Evolutionary conservation across 352 stramenopile genomes (phyloP).

Genomic region (Phytophthora uliginosa): DNA sequence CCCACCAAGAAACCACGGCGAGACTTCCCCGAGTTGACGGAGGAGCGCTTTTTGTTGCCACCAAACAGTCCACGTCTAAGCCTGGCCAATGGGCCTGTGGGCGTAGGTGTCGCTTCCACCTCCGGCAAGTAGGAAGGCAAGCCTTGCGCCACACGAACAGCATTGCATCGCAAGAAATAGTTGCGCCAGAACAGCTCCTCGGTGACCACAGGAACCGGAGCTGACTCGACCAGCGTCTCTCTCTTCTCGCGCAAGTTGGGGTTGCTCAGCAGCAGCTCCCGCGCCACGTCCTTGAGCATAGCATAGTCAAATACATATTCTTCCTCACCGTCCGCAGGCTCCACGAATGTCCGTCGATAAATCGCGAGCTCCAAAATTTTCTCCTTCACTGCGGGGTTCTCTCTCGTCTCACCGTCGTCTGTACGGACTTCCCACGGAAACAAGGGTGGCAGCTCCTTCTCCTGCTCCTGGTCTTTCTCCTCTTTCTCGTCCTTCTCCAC

Average conservation of each 20-base stretch:
- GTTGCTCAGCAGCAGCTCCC: constrained; percentile 63
- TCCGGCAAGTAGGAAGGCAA: constrained; percentile 66
- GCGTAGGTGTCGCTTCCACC: constrained; percentile 25
- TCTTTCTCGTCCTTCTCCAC: constrained; percentile 3
- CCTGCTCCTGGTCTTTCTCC: constrained; percentile 1
- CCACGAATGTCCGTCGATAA: constrained; percentile 72
- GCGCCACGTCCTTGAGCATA: constrained; percentile 55
- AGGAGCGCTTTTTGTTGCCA: constrained; percentile 52
- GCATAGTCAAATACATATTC: constrained; percentile 73
- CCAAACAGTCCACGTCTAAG: constrained; percentile 58
- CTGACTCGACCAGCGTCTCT: constrained; percentile 46
- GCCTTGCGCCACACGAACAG: constrained; percentile 44
- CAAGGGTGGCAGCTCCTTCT: constrained; percentile 31
- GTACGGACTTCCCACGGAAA: constrained; percentile 63
- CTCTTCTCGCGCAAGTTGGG: constrained; percentile 76
- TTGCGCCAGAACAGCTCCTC: constrained; percentile 79
- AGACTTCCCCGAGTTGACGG: constrained; percentile 44
- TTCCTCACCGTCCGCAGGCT: constrained; percentile 65
- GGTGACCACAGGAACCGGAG: constrained; percentile 46
- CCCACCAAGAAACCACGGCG: constrained; percentile 45
- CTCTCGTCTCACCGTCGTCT: constrained; percentile 45
- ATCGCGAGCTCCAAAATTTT: constrained; percentile 73
- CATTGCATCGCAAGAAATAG: constrained; percentile 79
- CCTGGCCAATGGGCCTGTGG: constrained; percentile 51
- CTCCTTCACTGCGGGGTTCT: constrained; percentile 50